These are phyloP conservation scores for Cicer bijugum DNA, from an alignment of 306 rosid genomes.

Conservation along the genomic window DNA sequence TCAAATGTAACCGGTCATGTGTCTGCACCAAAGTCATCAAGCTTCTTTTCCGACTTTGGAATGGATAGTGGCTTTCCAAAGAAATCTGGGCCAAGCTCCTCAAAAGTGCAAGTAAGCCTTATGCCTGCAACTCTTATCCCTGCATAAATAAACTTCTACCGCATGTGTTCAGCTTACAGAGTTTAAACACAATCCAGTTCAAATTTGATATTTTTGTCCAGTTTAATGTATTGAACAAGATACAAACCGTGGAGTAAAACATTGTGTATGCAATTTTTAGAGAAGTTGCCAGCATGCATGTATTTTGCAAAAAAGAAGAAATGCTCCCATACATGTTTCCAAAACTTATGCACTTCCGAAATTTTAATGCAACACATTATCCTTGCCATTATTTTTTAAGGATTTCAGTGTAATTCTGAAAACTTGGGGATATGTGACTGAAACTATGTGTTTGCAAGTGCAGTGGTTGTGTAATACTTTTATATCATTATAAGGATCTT, in stretches of 20 bases:
- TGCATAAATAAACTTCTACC: conserved; percentile 12
- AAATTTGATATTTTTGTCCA: neutral
- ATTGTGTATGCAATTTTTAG: conserved; percentile 1
- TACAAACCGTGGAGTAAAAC: neutral
- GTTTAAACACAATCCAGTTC: neutral
- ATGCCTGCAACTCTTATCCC: neutral
- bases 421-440: conserved; percentile 1
- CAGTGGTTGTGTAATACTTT: neutral
- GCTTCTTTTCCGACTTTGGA: conserved; percentile 91
- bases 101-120: conserved; percentile 74
- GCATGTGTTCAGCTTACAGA: neutral
- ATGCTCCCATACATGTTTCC: neutral
- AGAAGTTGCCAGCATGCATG: neutral
- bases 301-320: neutral
- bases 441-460: neutral
- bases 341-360: neutral
- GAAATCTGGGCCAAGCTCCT: conserved; percentile 59
- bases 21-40: conserved; percentile 83
- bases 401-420: neutral
- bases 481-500: conserved; percentile 19
- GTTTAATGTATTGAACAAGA: neutral
- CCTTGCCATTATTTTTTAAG: neutral
- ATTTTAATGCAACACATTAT: neutral
- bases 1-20: conserved; percentile 64
- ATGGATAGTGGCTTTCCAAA: conserved; percentile 73